Evolutionary conservation across 2,329 filamentous ascomycete species (phyloP), one percentile per base, ranked within the genome.

Genomic region (Penicillium sp.): DNA sequence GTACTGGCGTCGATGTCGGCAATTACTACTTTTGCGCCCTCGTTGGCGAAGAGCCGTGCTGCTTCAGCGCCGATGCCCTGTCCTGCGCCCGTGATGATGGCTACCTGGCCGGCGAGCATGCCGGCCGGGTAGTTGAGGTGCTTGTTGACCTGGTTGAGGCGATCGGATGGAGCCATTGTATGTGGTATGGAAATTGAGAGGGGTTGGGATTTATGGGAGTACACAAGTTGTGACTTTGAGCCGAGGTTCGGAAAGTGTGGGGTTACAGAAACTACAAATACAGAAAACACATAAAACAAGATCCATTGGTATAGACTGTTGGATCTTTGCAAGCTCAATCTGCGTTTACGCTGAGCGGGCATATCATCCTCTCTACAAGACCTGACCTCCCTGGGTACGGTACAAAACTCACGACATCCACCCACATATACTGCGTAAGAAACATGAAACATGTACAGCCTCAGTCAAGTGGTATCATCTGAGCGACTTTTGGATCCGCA

Each of bases 21-120:
- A 37, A 95, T 76, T 9, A 95, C 75, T 0, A 95, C 88, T 65
- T 85, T 89, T 13, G 89, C 88, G 20, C 89, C 89, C 69, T 95
- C 88, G 50, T 89, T 91, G 10, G 87, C 88, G 61, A 95, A 94
- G 3, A 94, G 72, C 8, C 83, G 77, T 6, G 89, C 89, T 26
- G 85, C 78, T 71, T 95, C 89, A 23, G 88, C 89, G 20, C 89
- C 89, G 65, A 95, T 95, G 49, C 89, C 89, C 67, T 94, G 88
- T 7, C 87, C 88, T 14, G 84, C 82, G 36, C 89, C 88, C 2
- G 89, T 95, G 66, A 95, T 85, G 67, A 95, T 94, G 61, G 89
- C 89, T 13, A 86, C 81, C 66, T 95, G 88, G 42, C 85, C 86
- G 24, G 79, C 79, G 44, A 95, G 80, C 67, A 95, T 75, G 48